phyloP scores from a whole-genome alignment of 2,329 filamentous ascomycete genomes.

The Penicillium griseofulvum region DNA sequence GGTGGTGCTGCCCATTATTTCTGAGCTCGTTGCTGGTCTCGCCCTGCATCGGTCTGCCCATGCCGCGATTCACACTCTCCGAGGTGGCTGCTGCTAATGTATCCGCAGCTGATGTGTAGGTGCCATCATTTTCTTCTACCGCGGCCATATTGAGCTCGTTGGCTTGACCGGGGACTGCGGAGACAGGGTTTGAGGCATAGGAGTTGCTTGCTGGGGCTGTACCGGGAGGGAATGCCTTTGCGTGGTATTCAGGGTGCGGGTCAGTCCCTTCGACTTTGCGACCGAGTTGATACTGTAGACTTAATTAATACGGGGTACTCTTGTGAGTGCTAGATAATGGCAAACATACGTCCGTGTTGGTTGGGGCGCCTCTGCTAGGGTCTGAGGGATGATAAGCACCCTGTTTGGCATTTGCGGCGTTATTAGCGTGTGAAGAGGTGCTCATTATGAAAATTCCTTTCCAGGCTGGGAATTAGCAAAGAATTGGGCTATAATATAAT shows the following conservation, averaged over 20 bases:
- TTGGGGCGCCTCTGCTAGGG: slow-evolving; percentile 52
- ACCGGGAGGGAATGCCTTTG: slow-evolving; percentile 60
- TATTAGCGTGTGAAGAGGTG: slow-evolving; percentile 48
- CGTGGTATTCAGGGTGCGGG: slow-evolving; percentile 64
- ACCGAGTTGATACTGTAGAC: slow-evolving; percentile 61
- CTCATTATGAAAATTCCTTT: slow-evolving; percentile 18
- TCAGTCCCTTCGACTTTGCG: slow-evolving; percentile 53
- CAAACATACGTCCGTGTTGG: slow-evolving; percentile 55
- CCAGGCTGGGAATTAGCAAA: not conserved
- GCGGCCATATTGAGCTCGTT: slow-evolving; percentile 42
- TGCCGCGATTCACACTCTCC: slow-evolving; percentile 52
- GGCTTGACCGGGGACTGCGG: slow-evolving; percentile 32
- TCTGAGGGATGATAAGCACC: slow-evolving; percentile 57
- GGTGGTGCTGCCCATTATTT: slow-evolving; percentile 46
- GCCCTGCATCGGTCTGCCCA: slow-evolving; percentile 53
- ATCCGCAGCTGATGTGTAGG: slow-evolving; percentile 44
- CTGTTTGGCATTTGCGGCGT: slow-evolving; percentile 50
- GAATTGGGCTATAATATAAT: too few species aligned
- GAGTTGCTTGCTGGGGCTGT: slow-evolving; percentile 58
- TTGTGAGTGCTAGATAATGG: not conserved
- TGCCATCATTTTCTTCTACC: slow-evolving; percentile 41
- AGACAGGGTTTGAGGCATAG: slow-evolving; percentile 43
- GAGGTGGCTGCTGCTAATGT: slow-evolving; percentile 55
- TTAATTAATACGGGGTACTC: slow-evolving; percentile 16
- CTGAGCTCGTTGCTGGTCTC: slow-evolving; percentile 49